phyloP scores from a whole-genome alignment of 108 stramenopile genomes.

The Nitzschia sp. region DNA sequence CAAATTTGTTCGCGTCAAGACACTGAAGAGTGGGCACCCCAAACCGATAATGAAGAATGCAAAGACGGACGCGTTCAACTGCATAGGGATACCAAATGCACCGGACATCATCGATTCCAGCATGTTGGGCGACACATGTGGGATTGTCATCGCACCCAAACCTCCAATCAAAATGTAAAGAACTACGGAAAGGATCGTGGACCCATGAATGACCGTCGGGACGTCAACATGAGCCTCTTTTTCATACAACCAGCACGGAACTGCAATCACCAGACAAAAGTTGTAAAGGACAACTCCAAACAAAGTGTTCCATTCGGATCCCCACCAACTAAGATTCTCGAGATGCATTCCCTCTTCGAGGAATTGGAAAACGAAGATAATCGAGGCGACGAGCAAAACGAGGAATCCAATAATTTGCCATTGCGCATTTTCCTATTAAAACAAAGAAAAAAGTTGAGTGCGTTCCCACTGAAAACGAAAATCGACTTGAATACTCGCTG shows the following conservation, averaged over 20 bases:
- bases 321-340: constrained; percentile 51
- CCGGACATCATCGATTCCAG: constrained; percentile 65
- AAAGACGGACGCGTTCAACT: constrained; percentile 52
- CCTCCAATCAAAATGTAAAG: constrained; percentile 65
- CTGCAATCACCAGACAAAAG: constrained; percentile 68
- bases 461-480: background rate
- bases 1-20: constrained; percentile 60
- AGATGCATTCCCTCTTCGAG: constrained; percentile 28
- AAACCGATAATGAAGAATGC: constrained; percentile 78
- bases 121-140: constrained; percentile 63
- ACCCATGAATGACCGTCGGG: constrained; percentile 41
- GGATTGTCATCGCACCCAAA: constrained; percentile 64
- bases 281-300: constrained; percentile 77
- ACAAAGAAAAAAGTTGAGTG: constrained; percentile 1
- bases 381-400: constrained; percentile 38
- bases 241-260: constrained; percentile 83
- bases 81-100: constrained; percentile 52
- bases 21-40: constrained; percentile 71
- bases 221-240: constrained; percentile 53
- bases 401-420: constrained; percentile 59
- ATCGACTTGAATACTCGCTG: background rate
- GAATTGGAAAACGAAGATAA: constrained; percentile 44
- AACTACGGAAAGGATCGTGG: constrained; percentile 39
- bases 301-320: constrained; percentile 43
- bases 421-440: constrained; percentile 46